phyloP scores from a whole-genome alignment of 1,284 basidiomycete species.

The Puccinia hordei region DNA sequence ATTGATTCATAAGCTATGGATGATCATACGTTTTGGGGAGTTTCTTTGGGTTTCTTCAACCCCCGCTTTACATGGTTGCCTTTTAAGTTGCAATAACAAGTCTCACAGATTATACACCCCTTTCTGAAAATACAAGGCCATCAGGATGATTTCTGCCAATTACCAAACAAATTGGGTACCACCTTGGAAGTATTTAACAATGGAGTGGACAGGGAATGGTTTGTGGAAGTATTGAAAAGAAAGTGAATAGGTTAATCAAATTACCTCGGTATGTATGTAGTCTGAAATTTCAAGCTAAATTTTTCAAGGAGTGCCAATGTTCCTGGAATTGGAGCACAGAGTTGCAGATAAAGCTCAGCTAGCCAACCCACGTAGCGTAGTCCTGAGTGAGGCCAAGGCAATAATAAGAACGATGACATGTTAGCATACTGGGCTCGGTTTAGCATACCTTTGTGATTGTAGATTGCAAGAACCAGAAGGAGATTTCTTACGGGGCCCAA shows the following conservation, averaged over 20 bases:
- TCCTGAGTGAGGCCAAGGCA: background rate
- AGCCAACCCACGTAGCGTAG: background rate
- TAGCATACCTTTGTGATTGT: background rate
- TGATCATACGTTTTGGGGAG: no score
- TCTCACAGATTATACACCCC: no score
- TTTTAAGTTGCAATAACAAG: no score
- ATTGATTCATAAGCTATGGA: no score
- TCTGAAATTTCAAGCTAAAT: background rate
- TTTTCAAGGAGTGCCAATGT: background rate
- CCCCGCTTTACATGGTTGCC: no score
- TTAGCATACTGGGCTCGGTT: background rate
- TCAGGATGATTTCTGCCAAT: background rate
- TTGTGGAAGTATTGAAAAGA: background rate
- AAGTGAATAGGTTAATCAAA: background rate
- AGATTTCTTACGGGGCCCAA: slow-evolving; percentile 13
- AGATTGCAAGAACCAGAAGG: background rate
- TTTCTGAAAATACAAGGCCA: background rate
- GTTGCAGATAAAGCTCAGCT: no score
- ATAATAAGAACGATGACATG: background rate
- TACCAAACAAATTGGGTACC: background rate
- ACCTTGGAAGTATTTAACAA: background rate
- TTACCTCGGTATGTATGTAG: no score
- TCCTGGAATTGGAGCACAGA: no score
- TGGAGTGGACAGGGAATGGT: background rate
- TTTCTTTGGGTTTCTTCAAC: no score